Base-by-base conservation (phyloP, 78 protist genomes). In the Tieghemostelium lacteum region DNA sequence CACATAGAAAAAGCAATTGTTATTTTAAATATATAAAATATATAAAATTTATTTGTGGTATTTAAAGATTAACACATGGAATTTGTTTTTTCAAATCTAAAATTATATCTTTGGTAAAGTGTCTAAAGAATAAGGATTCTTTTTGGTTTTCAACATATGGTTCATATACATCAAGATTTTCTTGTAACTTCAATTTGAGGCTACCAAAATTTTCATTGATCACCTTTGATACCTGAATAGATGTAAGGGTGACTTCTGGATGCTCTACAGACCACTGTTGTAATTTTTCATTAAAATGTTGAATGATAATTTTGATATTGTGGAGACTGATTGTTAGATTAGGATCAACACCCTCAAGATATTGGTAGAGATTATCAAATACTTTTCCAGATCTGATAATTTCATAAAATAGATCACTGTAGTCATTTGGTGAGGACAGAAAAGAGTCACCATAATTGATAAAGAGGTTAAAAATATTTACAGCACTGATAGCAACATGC, bases 381-480 rank as follows among this genome's bases (percentile, higher is more conserved):
- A 40, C 31, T 45, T 69, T 24, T 28, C 91, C 72, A 20, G 72
- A 73, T 26, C 91, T 60, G 58, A 83, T 69, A 52, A 83, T 69
- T 42, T 83, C 78, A 69, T 83, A 83, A 64, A 83, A 83, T 22
- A 83, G 36, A 39, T 83, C 91, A 83, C 69, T 78, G 24, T 83
- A 83, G 19, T 83, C 91, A 60, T 61, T 83, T 83, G 91, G 91
- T n/a, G 50, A n/a, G 14, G 91, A 78, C n/a, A 83, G 50, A 39
- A 83, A 83, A 57, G 75, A 69, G n/a, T 83, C 91, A 34, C 91
- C 91, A 83, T 83, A 83, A 60, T 83, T 83, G 1, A 83, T 60
- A 42, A 83, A 83, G 8, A 83, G 33, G 45, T 83, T 83, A 57
- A 83, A 83, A 31, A 83, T 40, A 69, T 83, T 83, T 19, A 83